phyloP scores from a whole-genome alignment of 2,329 filamentous ascomycete genomes.

The Cyphellophora europaea region DNA sequence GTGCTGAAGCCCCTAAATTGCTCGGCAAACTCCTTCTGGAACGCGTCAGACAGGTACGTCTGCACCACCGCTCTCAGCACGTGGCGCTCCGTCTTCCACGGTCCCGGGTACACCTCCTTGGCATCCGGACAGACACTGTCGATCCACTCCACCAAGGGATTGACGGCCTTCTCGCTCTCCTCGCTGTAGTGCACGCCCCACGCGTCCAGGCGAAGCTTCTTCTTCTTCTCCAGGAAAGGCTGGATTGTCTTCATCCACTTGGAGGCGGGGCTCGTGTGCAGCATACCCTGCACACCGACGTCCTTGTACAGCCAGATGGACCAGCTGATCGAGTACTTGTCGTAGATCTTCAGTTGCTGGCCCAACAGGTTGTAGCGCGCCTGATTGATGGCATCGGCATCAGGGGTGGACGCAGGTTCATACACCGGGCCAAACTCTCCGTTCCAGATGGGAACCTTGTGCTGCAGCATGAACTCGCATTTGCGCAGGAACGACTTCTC shows the following conservation, averaged over 20 bases:
- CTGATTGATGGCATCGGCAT: conserved; percentile 20
- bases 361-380: conserved; percentile 38
- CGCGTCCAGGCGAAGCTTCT: conserved; percentile 42
- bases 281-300: conserved; percentile 48
- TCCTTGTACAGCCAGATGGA: conserved; percentile 54
- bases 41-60: conserved; percentile 41
- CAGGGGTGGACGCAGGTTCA: conserved; percentile 15
- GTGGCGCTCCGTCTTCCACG: conserved; percentile 41
- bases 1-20: conserved; percentile 42
- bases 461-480: conserved; percentile 35
- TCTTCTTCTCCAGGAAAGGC: conserved; percentile 49
- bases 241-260: conserved; percentile 42
- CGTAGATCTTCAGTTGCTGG: conserved; percentile 43
- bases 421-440: conserved; percentile 44
- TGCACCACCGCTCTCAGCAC: conserved; percentile 37
- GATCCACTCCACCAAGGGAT: conserved; percentile 22
- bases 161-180: conserved; percentile 34
- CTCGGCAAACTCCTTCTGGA: conserved; percentile 46
- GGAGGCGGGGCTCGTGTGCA: conserved; percentile 37
- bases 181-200: conserved; percentile 39
- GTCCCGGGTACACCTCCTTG: conserved; percentile 36
- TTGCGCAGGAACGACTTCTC: conserved; percentile 37
- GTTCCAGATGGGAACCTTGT: conserved; percentile 40
- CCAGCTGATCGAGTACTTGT: conserved; percentile 45
- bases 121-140: conserved; percentile 12